These are phyloP conservation scores for Saccharomycopsis sp. DNA, from an alignment of 805 yeast genomes.

Conservation along the genomic window DNA sequence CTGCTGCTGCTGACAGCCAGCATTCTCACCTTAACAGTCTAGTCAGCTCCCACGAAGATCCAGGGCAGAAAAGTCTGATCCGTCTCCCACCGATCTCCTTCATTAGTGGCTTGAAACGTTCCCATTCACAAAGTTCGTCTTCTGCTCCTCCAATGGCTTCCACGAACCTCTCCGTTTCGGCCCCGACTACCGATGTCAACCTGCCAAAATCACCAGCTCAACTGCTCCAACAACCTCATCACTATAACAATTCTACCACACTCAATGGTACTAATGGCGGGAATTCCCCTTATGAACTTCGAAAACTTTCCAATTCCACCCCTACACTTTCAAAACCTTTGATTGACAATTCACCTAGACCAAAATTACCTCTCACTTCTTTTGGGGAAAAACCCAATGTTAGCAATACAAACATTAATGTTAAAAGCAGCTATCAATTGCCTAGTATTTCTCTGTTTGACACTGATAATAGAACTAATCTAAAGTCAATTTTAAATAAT, in stretches of 20 bases:
- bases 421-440: conserved; percentile 7
- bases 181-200: too few species aligned
- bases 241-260: too few species aligned
- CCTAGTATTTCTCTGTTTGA: conserved; percentile 5
- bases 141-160: background rate
- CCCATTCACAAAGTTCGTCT: conserved; percentile 3
- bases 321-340: conserved; percentile 5
- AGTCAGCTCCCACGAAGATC: too few species aligned
- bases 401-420: background rate
- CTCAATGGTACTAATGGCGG: too few species aligned
- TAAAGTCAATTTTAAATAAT: background rate
- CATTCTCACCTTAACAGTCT: too few species aligned
- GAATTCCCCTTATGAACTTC: too few species aligned
- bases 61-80: too few species aligned
- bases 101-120: conserved; percentile 18
- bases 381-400: background rate
- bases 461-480: background rate
- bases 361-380: background rate
- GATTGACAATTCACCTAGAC: background rate
- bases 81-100: conserved; percentile 33
- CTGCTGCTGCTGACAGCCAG: too few species aligned
- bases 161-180: background rate
- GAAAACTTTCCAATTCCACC: too few species aligned
- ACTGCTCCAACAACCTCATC: conserved; percentile 16
- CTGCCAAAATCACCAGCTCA: conserved; percentile 11